Evolutionary conservation across 2,329 filamentous ascomycete genomes (phyloP).

Genomic region (Cryphonectria parasitica): DNA sequence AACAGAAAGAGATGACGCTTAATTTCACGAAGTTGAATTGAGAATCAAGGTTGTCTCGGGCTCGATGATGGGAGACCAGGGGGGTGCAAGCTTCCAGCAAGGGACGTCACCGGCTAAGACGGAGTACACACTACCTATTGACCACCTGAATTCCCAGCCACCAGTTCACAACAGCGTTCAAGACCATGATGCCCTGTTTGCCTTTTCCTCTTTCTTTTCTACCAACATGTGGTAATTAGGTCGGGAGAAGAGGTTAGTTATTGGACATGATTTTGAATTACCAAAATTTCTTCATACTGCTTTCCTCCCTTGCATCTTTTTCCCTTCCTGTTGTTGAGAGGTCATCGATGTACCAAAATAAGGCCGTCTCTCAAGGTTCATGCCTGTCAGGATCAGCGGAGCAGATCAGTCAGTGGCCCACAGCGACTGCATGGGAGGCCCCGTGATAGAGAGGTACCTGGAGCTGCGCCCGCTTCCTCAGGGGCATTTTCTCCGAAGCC

Average conservation of each 20-base stretch:
- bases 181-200: background rate
- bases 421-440: slow-evolving; percentile 1
- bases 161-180: background rate
- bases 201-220: background rate
- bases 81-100: background rate
- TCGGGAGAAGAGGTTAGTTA: background rate
- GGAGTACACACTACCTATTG: background rate
- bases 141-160: background rate
- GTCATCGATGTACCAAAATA: background rate
- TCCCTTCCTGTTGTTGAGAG: background rate
- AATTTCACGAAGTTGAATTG: slow-evolving; percentile 4
- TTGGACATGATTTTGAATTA: background rate
- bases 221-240: background rate
- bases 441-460: background rate
- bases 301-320: background rate
- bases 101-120: background rate
- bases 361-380: background rate
- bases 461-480: background rate
- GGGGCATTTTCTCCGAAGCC: background rate
- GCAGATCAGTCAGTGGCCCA: slow-evolving; percentile 2
- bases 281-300: background rate
- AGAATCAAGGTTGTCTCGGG: slow-evolving; percentile 1
- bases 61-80: background rate
- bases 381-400: background rate
- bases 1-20: slow-evolving; percentile 14